A percentile compares a stretch with the other conserved stretches of the same genome.
Conservation (phyloP, 305 asterid species). For the Rubia tinctorum region DNA sequence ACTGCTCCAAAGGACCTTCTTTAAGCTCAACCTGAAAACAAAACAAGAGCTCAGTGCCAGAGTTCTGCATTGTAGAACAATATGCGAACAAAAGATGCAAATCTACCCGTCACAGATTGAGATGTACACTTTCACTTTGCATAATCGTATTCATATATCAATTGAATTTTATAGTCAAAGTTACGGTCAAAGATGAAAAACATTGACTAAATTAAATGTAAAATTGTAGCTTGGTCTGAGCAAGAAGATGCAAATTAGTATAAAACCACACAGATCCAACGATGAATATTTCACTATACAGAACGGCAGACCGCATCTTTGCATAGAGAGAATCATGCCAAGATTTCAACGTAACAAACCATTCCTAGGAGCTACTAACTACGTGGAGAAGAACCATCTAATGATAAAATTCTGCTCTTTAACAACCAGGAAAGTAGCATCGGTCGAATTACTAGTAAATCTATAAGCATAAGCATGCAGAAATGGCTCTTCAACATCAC, state of each 20-base stretch:
- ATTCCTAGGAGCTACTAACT: not conserved
- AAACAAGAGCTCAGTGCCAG: conserved; percentile 10
- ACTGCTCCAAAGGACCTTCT: conserved; percentile 93
- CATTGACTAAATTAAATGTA: no score
- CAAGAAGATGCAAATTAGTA: not conserved
- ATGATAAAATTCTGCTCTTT: not conserved
- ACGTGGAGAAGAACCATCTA: not conserved
- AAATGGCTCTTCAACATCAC: not conserved
- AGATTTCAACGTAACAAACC: not conserved
- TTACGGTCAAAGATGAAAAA: no score
- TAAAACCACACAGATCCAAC: not conserved
- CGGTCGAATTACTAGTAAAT: no score
- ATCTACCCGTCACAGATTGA: not conserved
- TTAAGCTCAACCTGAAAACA: conserved; percentile 77
- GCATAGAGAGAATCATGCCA: no score
- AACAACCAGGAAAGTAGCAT: not conserved
- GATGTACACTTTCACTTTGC: no score
- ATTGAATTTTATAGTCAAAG: no score
- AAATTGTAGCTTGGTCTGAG: not conserved
- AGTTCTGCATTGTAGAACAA: not conserved
- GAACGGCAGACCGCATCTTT: no score
- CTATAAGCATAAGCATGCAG: not conserved
- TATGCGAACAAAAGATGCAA: not conserved
- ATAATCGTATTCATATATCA: not conserved
- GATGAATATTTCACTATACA: not conserved